Evolutionary conservation across 2,329 filamentous ascomycete genomes (phyloP).

Genomic region (Colletotrichum chrysophilum): DNA sequence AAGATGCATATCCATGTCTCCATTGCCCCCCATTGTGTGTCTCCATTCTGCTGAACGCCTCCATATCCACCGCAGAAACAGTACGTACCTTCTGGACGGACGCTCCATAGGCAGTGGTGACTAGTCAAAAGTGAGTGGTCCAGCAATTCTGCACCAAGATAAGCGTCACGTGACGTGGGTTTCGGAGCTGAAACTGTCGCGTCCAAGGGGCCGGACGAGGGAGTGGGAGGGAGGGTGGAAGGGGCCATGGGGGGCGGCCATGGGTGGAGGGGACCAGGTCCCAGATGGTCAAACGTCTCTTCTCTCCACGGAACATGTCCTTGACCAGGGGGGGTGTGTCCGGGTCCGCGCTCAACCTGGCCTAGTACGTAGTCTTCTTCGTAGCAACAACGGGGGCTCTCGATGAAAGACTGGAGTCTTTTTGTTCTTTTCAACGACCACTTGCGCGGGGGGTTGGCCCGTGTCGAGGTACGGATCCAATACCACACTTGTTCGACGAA

Average conservation of each 20-base stretch:
- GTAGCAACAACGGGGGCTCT: neutral
- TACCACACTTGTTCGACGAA: constrained; percentile 7
- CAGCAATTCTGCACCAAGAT: neutral
- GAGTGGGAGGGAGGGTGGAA: neutral
- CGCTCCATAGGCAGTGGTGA: no score
- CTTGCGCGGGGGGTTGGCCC: constrained; percentile 12
- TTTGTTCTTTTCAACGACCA: neutral
- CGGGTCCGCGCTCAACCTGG: constrained; percentile 17
- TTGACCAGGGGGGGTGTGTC: constrained; percentile 13
- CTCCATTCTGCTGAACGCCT: neutral
- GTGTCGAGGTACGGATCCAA: neutral
- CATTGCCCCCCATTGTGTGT: neutral
- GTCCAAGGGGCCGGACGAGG: constrained; percentile 15
- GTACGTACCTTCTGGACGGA: neutral
- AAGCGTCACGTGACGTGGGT: constrained; percentile 14
- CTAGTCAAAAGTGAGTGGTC: neutral
- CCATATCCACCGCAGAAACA: neutral
- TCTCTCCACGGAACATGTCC: constrained; percentile 21
- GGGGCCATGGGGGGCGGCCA: neutral
- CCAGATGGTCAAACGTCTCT: constrained; percentile 22
- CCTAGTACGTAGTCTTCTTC: neutral
- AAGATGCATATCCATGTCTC: neutral
- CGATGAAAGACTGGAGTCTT: neutral
- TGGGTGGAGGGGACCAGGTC: constrained; percentile 5
- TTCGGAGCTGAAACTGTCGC: constrained; percentile 22